These are phyloP conservation scores for Pyrenopolyporus hunteri DNA, from an alignment of 495 filamentous ascomycete genomes.

Conservation along the genomic window DNA sequence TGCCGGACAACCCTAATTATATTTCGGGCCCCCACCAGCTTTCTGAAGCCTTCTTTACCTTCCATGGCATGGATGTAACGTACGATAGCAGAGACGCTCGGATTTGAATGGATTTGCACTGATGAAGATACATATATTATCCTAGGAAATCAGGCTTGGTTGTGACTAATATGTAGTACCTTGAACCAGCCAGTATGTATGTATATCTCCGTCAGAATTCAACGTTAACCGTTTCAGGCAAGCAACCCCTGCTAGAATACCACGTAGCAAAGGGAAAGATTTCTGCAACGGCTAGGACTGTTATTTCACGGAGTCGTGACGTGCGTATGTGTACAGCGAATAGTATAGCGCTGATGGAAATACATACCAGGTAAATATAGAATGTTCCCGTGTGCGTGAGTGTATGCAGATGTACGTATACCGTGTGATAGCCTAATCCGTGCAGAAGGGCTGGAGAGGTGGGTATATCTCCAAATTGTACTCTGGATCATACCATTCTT, in stretches of 20 bases:
- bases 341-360: background rate
- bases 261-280: conserved; percentile 3
- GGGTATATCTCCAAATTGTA: background rate
- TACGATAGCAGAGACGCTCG: conserved; percentile 1
- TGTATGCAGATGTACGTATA: no score
- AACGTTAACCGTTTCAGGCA: conserved; percentile 27
- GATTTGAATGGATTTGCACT: conserved; percentile 19
- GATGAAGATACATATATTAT: conserved; percentile 8
- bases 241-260: conserved; percentile 15
- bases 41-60: background rate
- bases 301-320: conserved; percentile 9
- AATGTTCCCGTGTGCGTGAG: background rate
- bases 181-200: conserved; percentile 1
- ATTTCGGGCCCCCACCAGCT: conserved; percentile 9
- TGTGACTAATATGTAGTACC: conserved; percentile 16
- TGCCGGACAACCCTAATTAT: conserved; percentile 14
- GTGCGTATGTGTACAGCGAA: background rate
- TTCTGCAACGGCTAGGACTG: conserved; percentile 1
- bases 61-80: conserved; percentile 5
- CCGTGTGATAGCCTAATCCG: no score
- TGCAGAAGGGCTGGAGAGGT: no score
- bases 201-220: conserved; percentile 16
- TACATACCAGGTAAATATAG: no score
- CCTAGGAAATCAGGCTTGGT: conserved; percentile 7
- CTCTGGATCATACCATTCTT: background rate